These are phyloP conservation scores for Globisporangium camurandrum DNA, from an alignment of 352 stramenopile genomes.

Conservation along the genomic window DNA sequence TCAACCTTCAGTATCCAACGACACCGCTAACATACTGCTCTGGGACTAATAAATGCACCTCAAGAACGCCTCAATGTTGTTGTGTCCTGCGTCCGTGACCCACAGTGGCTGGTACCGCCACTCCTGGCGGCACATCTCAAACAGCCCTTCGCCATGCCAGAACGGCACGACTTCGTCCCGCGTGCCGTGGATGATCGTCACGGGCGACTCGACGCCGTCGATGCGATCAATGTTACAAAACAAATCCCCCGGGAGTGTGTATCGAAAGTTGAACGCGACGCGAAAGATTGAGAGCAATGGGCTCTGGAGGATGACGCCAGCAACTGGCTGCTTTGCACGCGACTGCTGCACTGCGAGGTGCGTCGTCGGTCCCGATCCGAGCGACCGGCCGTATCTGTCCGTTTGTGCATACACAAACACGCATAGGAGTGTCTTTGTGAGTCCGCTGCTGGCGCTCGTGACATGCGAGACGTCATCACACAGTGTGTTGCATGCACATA, in stretches of 20 bases:
- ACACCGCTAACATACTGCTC: too few relatives aligned
- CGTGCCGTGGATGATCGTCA: conserved; percentile 98
- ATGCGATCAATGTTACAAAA: conserved; percentile 98
- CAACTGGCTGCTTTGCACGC: conserved; percentile 81
- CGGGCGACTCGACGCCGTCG: conserved; percentile 84
- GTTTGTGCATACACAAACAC: background rate
- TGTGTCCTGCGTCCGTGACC: conserved; percentile 96
- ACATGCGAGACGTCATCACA: conserved; percentile 5
- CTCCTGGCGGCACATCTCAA: conserved; percentile 86
- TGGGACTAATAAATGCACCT: conserved; percentile 50
- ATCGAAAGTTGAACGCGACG: conserved; percentile 98
- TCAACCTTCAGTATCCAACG: too few relatives aligned
- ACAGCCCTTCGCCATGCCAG: conserved; percentile 94
- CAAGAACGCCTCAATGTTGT: conserved; percentile 97
- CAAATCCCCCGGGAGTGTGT: conserved; percentile 94
- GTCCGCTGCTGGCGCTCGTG: too few relatives aligned
- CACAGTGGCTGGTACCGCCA: conserved; percentile 97
- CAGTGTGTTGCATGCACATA: conserved; percentile 40
- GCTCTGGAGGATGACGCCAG: conserved; percentile 95
- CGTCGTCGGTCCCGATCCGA: conserved; percentile 93
- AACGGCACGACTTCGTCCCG: conserved; percentile 98
- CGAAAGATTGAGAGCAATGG: conserved; percentile 95
- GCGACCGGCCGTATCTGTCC: conserved; percentile 87
- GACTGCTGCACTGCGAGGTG: conserved; percentile 94
- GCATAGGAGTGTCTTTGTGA: too few relatives aligned